phyloP scores from a whole-genome alignment of 352 stramenopile species.

The Phytophthora podocarpi region DNA sequence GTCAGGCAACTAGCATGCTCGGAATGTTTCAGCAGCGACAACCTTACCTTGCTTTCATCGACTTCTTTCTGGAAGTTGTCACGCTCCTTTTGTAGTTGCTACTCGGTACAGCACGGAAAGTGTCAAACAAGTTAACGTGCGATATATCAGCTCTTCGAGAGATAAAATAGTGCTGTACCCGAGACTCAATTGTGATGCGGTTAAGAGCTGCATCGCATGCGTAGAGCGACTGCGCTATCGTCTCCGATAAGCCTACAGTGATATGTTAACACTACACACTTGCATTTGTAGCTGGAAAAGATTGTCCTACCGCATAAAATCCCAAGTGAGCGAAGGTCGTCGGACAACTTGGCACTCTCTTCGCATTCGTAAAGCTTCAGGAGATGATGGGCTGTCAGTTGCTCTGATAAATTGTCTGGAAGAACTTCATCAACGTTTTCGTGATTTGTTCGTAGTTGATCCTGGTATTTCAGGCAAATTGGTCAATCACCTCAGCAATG shows the following conservation, averaged over 20 bases:
- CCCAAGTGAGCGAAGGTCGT: conserved; percentile 45
- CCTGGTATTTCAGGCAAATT: conserved; percentile 5
- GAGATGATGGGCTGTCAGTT: conserved; percentile 16
- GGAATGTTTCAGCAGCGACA: not conserved
- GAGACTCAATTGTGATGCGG: conserved; percentile 26
- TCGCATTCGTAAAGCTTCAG: conserved; percentile 42
- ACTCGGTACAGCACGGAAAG: not conserved
- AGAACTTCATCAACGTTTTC: conserved; percentile 36
- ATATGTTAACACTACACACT: not conserved
- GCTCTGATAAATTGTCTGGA: conserved; percentile 7
- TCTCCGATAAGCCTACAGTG: conserved; percentile 27
- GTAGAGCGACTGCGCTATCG: conserved; percentile 23
- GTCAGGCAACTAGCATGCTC: too few species aligned
- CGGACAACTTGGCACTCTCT: conserved; percentile 28
- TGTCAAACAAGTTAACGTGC: not conserved
- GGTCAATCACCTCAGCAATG: not conserved
- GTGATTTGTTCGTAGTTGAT: conserved; percentile 34
- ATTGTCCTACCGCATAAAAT: conserved; percentile 47
- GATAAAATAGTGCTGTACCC: conserved; percentile 14
- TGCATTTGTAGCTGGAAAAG: not conserved
- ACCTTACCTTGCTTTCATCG: conserved; percentile 52
- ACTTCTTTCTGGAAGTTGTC: conserved; percentile 47
- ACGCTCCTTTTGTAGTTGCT: conserved; percentile 47
- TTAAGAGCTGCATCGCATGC: conserved; percentile 29
- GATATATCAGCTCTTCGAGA: not conserved